Evolutionary conservation across 768 basidiomycete genomes (phyloP).

Genomic region (Myochromella boudieri): DNA sequence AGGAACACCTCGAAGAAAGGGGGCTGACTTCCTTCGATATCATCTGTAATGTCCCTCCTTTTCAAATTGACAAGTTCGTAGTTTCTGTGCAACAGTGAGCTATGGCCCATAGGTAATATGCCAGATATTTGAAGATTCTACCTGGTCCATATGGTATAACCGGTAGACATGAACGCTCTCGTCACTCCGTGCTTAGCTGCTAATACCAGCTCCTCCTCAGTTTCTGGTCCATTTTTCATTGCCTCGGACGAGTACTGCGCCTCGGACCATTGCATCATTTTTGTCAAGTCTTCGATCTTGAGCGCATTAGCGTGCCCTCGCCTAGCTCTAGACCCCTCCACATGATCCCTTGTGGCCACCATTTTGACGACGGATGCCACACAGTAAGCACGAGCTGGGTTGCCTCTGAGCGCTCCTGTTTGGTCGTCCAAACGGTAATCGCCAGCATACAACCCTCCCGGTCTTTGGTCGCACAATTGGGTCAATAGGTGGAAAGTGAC

Average conservation of each 20-base stretch:
- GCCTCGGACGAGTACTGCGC: not conserved
- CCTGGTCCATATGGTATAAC: not conserved
- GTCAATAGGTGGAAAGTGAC: no score
- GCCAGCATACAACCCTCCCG: not conserved
- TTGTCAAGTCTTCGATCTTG: not conserved
- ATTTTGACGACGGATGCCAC: not conserved
- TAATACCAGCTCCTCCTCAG: not conserved
- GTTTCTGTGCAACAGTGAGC: not conserved
- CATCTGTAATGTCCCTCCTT: not conserved
- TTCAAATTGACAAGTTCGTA: not conserved
- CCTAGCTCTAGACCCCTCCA: not conserved
- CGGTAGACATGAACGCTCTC: constrained; percentile 3
- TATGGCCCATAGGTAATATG: not conserved
- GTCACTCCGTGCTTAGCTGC: not conserved
- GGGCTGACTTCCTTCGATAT: not conserved
- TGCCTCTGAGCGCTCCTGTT: not conserved
- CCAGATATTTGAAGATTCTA: not conserved
- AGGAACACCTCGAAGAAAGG: not conserved
- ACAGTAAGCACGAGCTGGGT: not conserved
- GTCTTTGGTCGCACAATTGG: no score
- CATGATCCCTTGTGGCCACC: not conserved
- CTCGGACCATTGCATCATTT: not conserved
- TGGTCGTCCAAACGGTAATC: not conserved
- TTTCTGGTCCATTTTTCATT: not conserved
- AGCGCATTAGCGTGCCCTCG: not conserved